Base-by-base conservation (phyloP, 805 yeast genomes). In the Lipomyces yamadae region DNA sequence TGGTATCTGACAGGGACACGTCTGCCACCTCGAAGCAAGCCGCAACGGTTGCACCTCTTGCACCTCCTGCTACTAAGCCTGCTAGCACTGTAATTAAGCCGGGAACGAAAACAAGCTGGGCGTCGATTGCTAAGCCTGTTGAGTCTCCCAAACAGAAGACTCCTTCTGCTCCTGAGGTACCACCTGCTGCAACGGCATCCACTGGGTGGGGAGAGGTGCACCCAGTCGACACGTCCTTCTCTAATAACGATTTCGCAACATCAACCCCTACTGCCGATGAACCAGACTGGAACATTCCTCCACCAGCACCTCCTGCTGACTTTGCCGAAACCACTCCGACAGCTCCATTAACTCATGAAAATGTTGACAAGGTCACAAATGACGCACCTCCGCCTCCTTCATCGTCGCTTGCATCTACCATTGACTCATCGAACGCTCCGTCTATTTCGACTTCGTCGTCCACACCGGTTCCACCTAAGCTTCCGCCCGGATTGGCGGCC, bases 351-450 rank as follows among this genome's bases (percentile, higher is more conserved):
- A 72, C 74, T 24, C 48, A 59, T 56, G 72, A 59, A 57, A 70
- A 71, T 64, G 64, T 71, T 18, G 68, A 59, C 15, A 39, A 69
- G 15, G 72, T 73, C 33, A 69, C 72, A 45, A 66, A 65, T 11
- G 74, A 62, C 39, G 63, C 73, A 33, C 67, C 69, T 29, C 66
- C 63, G 15, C 72, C 73, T 34, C 72, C 72, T 32, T 64, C 72
- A 15, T 72, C 73, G 24, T 58, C 74, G 11, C 73, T 69, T 35
- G 74, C 74, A 10, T 69, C 74, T 45, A 73, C 70, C 18, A 75
- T 67, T 45, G 69, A 67, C 59, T 32, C 68, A 13, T 45, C 60
- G 56, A 35, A 18, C 4, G 24, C 60, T 30, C 15, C 56, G 15
- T 57, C 63, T n/a, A n/a, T 18, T 7, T 71, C 34, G 63, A 58